These are phyloP conservation scores for Ochetophila trinervis DNA, from an alignment of 306 rosid species.

Conservation along the genomic window DNA sequence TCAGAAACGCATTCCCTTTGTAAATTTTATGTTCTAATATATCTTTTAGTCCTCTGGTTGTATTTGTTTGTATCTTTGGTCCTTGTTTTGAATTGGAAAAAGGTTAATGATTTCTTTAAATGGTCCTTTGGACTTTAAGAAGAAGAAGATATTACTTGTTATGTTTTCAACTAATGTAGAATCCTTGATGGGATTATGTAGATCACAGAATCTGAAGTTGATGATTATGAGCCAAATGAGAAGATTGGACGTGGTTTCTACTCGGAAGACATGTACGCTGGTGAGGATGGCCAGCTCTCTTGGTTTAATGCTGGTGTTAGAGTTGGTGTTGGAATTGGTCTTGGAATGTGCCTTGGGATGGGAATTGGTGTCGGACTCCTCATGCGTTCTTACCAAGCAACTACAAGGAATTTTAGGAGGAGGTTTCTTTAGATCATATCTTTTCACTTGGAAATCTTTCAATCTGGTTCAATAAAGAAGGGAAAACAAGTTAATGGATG, in stretches of 20 bases:
- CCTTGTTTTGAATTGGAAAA: neutral
- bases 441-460: slow-evolving; percentile 17
- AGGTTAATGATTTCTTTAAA: neutral
- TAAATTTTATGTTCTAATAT: too few relatives aligned
- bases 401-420: slow-evolving; percentile 73
- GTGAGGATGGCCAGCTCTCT: slow-evolving; percentile 82
- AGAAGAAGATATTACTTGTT: neutral
- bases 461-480: slow-evolving; percentile 20
- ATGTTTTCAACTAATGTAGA: slow-evolving; percentile 10
- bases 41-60: neutral
- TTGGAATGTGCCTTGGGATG: slow-evolving; percentile 86
- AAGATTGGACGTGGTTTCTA: slow-evolving; percentile 57
- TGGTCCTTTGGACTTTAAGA: slow-evolving; percentile 15
- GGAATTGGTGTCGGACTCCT: slow-evolving; percentile 88
- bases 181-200: slow-evolving; percentile 36
- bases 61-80: neutral
- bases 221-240: slow-evolving; percentile 53
- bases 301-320: slow-evolving; percentile 96
- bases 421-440: slow-evolving; percentile 46
- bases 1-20: too few relatives aligned
- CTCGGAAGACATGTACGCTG: slow-evolving; percentile 62
- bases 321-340: slow-evolving; percentile 93
- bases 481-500: neutral
- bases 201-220: slow-evolving; percentile 58
- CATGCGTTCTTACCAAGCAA: slow-evolving; percentile 92